phyloP scores from a whole-genome alignment of 2,329 filamentous ascomycete genomes.

The Verticillium longisporum region DNA sequence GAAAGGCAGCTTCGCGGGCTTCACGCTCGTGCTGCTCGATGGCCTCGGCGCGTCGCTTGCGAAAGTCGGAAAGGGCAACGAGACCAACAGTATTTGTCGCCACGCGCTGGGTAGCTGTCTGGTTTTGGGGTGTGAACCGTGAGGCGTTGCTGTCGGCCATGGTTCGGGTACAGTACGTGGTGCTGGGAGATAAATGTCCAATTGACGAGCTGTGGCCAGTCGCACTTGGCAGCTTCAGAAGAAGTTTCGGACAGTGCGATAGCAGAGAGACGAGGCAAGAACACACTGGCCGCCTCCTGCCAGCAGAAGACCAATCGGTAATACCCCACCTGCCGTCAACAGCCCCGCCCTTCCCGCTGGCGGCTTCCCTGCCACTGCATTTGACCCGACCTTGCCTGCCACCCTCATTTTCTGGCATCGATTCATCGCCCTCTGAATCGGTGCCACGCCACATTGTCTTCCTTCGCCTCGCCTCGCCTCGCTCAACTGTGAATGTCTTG shows the following conservation, averaged over 20 bases:
- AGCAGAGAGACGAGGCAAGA: not conserved
- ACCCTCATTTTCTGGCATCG: not conserved
- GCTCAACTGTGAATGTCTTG: not conserved
- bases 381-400: not conserved
- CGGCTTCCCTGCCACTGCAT: constrained; percentile 1
- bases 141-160: constrained; percentile 38
- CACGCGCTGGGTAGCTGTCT: constrained; percentile 72
- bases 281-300: not conserved
- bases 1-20: constrained; percentile 55
- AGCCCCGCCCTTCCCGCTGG: constrained; percentile 1
- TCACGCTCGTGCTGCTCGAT: constrained; percentile 84
- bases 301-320: not conserved
- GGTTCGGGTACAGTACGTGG: constrained; percentile 2
- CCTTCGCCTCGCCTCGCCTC: not conserved
- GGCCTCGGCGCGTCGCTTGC: constrained; percentile 92
- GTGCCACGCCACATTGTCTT: not conserved
- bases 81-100: constrained; percentile 86
- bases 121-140: constrained; percentile 69
- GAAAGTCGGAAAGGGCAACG: constrained; percentile 86
- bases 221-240: not conserved
- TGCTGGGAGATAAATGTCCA: too few species aligned
- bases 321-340: not conserved
- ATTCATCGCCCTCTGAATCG: not conserved
- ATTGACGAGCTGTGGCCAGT: not conserved
- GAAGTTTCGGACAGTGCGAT: not conserved